phyloP scores from a whole-genome alignment of 2,329 filamentous ascomycete species.

The Penicillium sp. region DNA sequence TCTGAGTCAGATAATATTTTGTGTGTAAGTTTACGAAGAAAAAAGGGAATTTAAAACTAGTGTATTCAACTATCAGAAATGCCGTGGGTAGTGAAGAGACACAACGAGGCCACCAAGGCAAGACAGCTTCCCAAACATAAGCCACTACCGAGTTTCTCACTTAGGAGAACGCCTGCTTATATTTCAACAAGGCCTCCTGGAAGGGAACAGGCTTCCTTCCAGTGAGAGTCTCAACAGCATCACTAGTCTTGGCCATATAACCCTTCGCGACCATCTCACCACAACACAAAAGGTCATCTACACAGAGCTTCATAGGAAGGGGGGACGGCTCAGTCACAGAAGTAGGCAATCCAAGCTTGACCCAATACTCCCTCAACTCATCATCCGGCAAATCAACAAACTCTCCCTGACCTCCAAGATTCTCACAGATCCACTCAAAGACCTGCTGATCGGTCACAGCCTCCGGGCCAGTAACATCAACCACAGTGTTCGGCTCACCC shows the following conservation, averaged over 20 bases:
- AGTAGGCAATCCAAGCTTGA: neutral
- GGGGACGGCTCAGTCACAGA: neutral
- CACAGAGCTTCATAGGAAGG: slow-evolving; percentile 6
- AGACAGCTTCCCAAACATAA: too few relatives aligned
- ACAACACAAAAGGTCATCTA: slow-evolving; percentile 6
- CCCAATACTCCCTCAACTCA: slow-evolving; percentile 1
- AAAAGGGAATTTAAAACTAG: too few relatives aligned
- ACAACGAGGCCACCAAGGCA: too few relatives aligned
- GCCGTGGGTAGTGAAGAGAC: too few relatives aligned
- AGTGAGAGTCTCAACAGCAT: slow-evolving; percentile 3
- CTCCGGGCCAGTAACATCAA: slow-evolving; percentile 1
- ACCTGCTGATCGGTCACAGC: slow-evolving; percentile 2
- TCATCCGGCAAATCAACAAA: slow-evolving; percentile 1
- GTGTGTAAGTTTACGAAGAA: too few relatives aligned
- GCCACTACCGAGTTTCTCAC: neutral
- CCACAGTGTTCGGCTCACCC: neutral
- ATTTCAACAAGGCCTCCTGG: neutral
- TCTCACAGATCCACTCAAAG: slow-evolving; percentile 1
- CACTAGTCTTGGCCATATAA: slow-evolving; percentile 4
- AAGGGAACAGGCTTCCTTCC: slow-evolving; percentile 1
- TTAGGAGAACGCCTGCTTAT: neutral
- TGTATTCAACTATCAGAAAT: too few relatives aligned
- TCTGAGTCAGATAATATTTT: too few relatives aligned
- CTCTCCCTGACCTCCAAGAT: neutral
- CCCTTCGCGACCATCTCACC: slow-evolving; percentile 5